Conservation (phyloP, 805 yeast genomes). For the Kluyveromyces wickerhamii region DNA sequence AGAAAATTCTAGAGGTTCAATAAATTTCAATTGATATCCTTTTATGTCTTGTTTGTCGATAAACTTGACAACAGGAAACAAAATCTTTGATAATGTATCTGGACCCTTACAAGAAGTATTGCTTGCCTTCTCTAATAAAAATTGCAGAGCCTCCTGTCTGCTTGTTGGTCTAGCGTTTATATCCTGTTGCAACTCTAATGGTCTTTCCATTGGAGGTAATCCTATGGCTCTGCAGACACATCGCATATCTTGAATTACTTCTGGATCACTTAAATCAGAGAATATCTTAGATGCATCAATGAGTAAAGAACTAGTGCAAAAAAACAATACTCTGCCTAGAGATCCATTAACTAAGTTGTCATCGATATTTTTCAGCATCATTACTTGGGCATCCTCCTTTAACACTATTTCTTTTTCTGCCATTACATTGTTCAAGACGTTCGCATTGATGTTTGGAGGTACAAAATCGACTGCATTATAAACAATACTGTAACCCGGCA, state of each 20-base stretch:
- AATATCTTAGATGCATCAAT: slow-evolving; percentile 19
- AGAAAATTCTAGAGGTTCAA: slow-evolving; percentile 33
- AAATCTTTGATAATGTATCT: slow-evolving; percentile 10
- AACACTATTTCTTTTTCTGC: slow-evolving; percentile 57
- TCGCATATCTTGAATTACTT: slow-evolving; percentile 25
- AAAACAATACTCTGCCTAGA: slow-evolving; percentile 58
- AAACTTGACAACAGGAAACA: slow-evolving; percentile 31
- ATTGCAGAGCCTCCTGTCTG: slow-evolving; percentile 12
- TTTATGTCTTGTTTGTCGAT: slow-evolving; percentile 13
- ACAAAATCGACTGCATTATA: slow-evolving; percentile 43
- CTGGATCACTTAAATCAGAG: slow-evolving; percentile 19
- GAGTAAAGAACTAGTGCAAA: slow-evolving; percentile 25
- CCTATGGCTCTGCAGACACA: slow-evolving; percentile 29
- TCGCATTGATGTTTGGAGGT: slow-evolving; percentile 11
- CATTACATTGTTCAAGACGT: slow-evolving; percentile 38
- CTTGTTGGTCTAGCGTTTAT: slow-evolving; percentile 17
- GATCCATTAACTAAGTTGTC: slow-evolving; percentile 83
- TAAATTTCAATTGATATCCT: slow-evolving; percentile 27
- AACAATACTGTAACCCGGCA: slow-evolving; percentile 39
- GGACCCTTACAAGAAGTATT: slow-evolving; percentile 1
- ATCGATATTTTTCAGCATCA: slow-evolving; percentile 81
- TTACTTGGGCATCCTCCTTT: slow-evolving; percentile 87
- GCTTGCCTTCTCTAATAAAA: slow-evolving; percentile 13
- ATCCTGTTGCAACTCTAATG: slow-evolving; percentile 23
- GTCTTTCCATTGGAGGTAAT: slow-evolving; percentile 12